Base-by-base conservation (phyloP, 2,329 filamentous ascomycete species). In the Ceratocystis ficicola region DNA sequence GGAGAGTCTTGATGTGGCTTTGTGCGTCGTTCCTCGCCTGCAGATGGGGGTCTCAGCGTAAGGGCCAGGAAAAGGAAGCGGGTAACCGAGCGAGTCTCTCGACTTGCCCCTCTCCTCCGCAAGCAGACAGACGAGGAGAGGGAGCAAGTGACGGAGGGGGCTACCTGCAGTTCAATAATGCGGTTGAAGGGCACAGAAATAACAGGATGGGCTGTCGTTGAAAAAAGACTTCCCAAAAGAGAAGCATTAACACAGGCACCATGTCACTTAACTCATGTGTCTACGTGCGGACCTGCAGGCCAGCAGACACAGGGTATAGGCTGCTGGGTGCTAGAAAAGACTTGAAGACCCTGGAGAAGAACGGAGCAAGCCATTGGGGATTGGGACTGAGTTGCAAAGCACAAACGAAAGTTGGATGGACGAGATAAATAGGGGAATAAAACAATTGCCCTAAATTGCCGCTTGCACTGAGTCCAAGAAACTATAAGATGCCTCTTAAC, bases 401-500 rank as follows among this genome's bases (percentile, higher is more conserved):
- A 52, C 5, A 50, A 20, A 10, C n/a, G 20, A 52, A 28, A 28
- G 48, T 7, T 28, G 36, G 12, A 28, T 30, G 22, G 20, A 2
- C 30, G 12, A 59, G 55, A 36, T 59, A 36, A 59, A 59, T n/a
- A 30, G 32, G 55, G 12, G 25, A 59, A 59, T 59, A 59, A 59
- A 59, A 59, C 8, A n/a, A 17, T 17, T 17, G 12, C 32, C 17
- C 17, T 32, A 59, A 30, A 59, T 59, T 59, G 55, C 15, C 55
- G 30, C 55, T 41, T 30, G 17, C 28, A 36, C n/a, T 59, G 55
- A n/a, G 22, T n/a, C 28, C 28, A 28, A 30, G 52, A 57, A 57
- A 57, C 52, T 57, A 57, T 57, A 57, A 57, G 52, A 57, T 57
- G 52, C 28, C 52, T 57, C 52, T 57, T 57, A 57, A 32, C 52